These are phyloP conservation scores for Ganoderma sinense DNA, from an alignment of 1,284 basidiomycete species.

Conservation along the genomic window DNA sequence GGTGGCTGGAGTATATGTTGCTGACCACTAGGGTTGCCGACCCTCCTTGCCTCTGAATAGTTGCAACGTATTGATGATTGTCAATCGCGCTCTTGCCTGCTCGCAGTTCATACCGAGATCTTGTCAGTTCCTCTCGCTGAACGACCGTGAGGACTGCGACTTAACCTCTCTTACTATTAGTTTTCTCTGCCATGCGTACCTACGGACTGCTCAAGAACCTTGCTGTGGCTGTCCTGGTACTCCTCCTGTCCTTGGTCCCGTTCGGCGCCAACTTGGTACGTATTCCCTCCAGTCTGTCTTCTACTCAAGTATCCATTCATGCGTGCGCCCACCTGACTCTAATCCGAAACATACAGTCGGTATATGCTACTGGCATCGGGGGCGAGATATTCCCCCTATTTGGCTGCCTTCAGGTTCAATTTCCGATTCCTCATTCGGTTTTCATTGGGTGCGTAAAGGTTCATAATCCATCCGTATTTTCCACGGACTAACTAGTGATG, in stretches of 20 bases:
- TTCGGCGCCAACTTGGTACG: neutral
- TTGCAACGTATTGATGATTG: neutral
- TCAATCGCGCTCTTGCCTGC: neutral
- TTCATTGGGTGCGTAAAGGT: neutral
- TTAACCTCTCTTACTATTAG: neutral
- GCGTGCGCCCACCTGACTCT: neutral
- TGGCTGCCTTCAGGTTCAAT: neutral
- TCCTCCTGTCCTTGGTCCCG: neutral
- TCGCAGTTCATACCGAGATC: neutral
- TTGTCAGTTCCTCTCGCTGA: neutral
- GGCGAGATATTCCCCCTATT: neutral
- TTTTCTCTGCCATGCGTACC: neutral
- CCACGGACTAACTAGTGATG: neutral
- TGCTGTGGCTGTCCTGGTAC: neutral
- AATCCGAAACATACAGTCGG: neutral
- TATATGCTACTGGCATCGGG: neutral
- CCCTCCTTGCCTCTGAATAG: too few species aligned
- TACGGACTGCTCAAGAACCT: neutral
- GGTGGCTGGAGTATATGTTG: neutral
- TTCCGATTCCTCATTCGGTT: neutral
- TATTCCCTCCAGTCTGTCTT: neutral
- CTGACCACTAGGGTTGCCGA: neutral
- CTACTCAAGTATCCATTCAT: too few species aligned
- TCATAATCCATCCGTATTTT: neutral
- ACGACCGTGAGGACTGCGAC: neutral